These are phyloP conservation scores for Cenococcum geophilum DNA, from an alignment of 495 filamentous ascomycete species.

Conservation along the genomic window DNA sequence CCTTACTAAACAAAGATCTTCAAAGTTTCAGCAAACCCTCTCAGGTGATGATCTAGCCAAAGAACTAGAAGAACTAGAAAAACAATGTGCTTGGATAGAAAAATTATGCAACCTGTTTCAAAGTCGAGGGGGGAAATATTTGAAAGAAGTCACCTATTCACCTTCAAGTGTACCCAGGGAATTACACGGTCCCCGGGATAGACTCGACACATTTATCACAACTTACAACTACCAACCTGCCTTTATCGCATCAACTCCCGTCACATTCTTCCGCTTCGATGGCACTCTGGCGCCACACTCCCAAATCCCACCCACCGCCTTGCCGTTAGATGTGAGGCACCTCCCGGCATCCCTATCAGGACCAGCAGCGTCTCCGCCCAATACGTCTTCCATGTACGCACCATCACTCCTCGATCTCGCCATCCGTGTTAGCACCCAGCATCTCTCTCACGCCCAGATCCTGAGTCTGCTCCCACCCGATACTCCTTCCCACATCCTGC, in stretches of 20 bases:
- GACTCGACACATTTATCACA: too few relatives aligned
- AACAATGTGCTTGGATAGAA: too few relatives aligned
- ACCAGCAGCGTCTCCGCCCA: background rate
- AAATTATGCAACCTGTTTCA: too few relatives aligned
- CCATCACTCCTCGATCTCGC: conserved; percentile 56
- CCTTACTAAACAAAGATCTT: too few relatives aligned
- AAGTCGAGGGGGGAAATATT: too few relatives aligned
- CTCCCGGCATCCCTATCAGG: background rate
- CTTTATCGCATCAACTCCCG: conserved; percentile 2
- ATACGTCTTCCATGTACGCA: conserved; percentile 1
- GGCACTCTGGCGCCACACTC: background rate
- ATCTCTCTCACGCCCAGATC: conserved; percentile 42
- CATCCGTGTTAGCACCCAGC: conserved; percentile 44
- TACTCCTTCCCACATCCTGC: background rate
- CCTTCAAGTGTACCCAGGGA: too few relatives aligned
- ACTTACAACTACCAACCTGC: conserved; percentile 46
- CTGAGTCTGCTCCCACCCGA: conserved; percentile 38
- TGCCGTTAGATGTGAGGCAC: conserved; percentile 1
- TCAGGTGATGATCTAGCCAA: too few relatives aligned
- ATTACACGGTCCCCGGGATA: too few relatives aligned
- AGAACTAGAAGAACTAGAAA: too few relatives aligned
- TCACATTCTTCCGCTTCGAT: conserved; percentile 1
- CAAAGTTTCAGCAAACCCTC: too few relatives aligned
- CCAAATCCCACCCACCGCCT: conserved; percentile 14
- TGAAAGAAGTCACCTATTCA: too few relatives aligned